Conservation (phyloP, 176 grass and related monocot species). For the Panicum miliaceum region DNA sequence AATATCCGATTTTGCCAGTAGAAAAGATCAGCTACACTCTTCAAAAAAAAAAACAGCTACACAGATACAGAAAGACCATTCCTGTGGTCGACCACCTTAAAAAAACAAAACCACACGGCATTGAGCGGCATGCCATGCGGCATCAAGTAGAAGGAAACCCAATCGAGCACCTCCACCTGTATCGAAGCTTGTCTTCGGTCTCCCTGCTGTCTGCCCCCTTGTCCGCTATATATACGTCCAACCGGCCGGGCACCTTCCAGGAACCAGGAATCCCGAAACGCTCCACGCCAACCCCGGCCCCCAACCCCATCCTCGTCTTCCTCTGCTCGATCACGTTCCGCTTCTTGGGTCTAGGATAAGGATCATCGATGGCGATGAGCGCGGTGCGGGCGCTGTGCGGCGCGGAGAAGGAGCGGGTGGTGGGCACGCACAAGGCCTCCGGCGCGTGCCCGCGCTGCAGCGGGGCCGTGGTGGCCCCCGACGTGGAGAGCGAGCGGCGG, state of each 20-base stretch:
- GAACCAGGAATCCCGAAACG: too few species aligned
- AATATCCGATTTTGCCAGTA: too few species aligned
- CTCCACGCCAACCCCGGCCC: background rate
- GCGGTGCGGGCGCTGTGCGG: slow-evolving; percentile 46
- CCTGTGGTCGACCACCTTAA: background rate
- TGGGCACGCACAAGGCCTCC: slow-evolving; percentile 70
- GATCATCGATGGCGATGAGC: slow-evolving; percentile 12
- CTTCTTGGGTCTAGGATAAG: background rate
- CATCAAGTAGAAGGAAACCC: background rate
- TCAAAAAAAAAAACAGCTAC: too few species aligned
- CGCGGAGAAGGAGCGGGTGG: slow-evolving; percentile 61
- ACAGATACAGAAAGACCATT: background rate
- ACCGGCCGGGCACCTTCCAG: too few species aligned
- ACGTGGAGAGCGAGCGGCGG: slow-evolving; percentile 65
- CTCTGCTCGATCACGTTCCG: background rate
- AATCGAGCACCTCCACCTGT: background rate
- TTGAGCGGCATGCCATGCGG: background rate
- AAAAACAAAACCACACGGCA: background rate
- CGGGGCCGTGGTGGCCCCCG: slow-evolving; percentile 65
- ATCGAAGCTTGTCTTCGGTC: too few species aligned
- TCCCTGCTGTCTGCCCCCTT: background rate
- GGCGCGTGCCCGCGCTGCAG: slow-evolving; percentile 76
- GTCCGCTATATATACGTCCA: slow-evolving; percentile 6
- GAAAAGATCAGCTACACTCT: too few species aligned
- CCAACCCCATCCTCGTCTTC: background rate